Percentiles rank a stretch among this genome's conserved stretches.
phyloP scores from a whole-genome alignment of 2,329 filamentous ascomycete species.

The Fusarium veterinarium region DNA sequence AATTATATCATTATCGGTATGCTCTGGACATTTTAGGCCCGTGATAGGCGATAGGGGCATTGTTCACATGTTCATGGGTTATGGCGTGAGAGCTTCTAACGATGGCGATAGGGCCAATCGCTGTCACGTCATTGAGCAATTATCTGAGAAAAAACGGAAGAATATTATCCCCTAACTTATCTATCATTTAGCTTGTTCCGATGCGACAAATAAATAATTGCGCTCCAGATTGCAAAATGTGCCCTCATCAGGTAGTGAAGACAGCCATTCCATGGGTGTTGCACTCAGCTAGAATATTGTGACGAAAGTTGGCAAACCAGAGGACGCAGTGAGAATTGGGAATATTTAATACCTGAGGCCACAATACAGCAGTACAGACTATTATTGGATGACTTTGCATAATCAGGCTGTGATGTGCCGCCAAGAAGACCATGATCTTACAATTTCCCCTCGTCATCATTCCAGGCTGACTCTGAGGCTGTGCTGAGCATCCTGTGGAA shows the following conservation, averaged over 20 bases:
- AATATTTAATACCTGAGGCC: neutral
- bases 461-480: neutral
- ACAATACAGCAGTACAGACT: neutral
- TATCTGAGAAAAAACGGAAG: neutral
- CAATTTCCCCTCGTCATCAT: neutral
- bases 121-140: neutral
- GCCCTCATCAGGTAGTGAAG: neutral
- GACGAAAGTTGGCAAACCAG: neutral
- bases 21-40: rapidly evolving
- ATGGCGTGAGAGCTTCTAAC: neutral
- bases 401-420: neutral
- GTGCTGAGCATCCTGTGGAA: neutral
- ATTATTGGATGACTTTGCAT: neutral
- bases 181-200: rapidly evolving
- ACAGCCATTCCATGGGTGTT: rapidly evolving
- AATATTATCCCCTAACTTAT: neutral
- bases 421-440: neutral
- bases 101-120: neutral
- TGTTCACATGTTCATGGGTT: neutral
- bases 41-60: neutral
- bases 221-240: neutral
- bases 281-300: neutral
- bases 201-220: neutral
- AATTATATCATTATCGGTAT: neutral
- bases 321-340: neutral